Evolutionary conservation across 257 asterid genomes (phyloP).

Genomic region (Capsicum pubescens): DNA sequence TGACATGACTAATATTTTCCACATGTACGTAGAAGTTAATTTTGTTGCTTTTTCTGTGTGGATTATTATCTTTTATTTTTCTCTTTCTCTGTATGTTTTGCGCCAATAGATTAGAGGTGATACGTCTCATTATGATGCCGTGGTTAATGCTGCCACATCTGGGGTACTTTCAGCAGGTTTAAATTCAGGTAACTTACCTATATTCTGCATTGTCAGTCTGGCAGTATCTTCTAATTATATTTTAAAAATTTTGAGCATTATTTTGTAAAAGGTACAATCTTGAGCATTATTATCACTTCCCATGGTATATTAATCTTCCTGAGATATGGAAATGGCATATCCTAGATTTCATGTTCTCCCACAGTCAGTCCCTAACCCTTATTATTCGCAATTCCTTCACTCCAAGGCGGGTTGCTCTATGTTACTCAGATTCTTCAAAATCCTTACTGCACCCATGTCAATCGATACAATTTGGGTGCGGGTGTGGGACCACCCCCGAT

Average conservation of each 20-base stretch:
- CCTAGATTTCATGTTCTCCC: neutral
- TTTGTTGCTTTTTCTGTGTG: neutral
- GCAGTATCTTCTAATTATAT: neutral
- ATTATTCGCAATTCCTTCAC: neutral
- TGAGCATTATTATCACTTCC: neutral
- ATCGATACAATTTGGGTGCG: neutral
- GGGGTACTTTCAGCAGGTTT: slow-evolving; percentile 93
- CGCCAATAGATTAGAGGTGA: slow-evolving; percentile 80
- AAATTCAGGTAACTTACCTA: slow-evolving; percentile 59
- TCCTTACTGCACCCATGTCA: neutral
- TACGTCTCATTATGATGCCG: slow-evolving; percentile 94
- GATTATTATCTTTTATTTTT: neutral
- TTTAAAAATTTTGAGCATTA: neutral
- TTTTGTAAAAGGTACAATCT: neutral
- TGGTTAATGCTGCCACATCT: slow-evolving; percentile 93
- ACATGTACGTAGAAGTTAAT: neutral
- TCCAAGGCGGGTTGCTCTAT: neutral
- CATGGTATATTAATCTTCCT: neutral
- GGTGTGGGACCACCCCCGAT: neutral
- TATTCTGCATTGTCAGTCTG: neutral
- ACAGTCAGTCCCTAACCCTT: neutral
- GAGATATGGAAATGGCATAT: neutral
- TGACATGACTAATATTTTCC: slow-evolving; percentile 21
- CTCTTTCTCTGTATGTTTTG: slow-evolving; percentile 27
- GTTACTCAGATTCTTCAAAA: neutral